These are phyloP conservation scores for Diaporthe capsici DNA, from an alignment of 2,329 filamentous ascomycete species.

Conservation along the genomic window DNA sequence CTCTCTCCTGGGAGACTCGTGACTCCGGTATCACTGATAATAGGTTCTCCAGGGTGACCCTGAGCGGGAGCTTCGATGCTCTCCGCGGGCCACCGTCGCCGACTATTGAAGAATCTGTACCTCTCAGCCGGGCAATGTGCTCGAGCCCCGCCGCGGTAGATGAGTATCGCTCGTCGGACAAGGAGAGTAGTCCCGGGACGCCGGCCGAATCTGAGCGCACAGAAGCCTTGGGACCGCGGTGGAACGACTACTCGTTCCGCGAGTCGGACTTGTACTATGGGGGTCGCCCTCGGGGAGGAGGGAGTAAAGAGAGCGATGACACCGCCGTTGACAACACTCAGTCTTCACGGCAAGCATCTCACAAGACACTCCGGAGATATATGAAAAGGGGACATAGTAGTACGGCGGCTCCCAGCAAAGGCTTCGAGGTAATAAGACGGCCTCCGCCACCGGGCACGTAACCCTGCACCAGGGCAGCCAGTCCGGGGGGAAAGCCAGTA, in stretches of 20 bases:
- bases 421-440: slow-evolving; percentile 17
- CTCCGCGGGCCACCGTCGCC: slow-evolving; percentile 1
- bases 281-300: not conserved
- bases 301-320: not conserved
- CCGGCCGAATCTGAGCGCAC: not conserved
- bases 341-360: not conserved
- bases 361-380: not conserved
- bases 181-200: not conserved
- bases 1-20: slow-evolving; percentile 1
- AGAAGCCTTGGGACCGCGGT: slow-evolving; percentile 45
- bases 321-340: not conserved
- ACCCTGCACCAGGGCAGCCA: not conserved
- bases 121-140: slow-evolving; percentile 12
- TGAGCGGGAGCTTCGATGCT: not conserved
- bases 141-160: not conserved
- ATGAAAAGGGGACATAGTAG: not conserved
- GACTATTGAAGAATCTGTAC: not conserved
- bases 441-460: slow-evolving; percentile 1
- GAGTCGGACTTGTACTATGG: slow-evolving; percentile 54
- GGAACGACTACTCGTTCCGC: slow-evolving; percentile 54
- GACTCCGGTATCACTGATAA: not conserved
- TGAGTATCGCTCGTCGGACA: not conserved
- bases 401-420: not conserved
- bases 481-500: too few species aligned
- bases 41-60: not conserved